phyloP scores from a whole-genome alignment of 345 rosid genomes.

The Salix exigua region DNA sequence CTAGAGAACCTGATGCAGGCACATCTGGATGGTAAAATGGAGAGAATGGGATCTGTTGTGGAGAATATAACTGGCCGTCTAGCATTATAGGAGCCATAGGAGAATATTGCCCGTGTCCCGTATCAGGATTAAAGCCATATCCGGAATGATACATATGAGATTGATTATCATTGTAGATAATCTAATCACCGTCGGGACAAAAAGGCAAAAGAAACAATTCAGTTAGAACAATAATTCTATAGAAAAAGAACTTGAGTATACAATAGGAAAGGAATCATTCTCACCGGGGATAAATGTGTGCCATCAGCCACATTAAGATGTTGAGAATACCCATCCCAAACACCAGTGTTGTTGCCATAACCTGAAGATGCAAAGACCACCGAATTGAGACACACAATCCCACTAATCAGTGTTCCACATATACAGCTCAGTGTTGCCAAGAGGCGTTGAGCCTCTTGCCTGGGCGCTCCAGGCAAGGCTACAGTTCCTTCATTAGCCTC shows the following conservation, averaged over 20 bases:
- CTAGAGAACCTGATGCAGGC: slow-evolving; percentile 43
- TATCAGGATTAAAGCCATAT: slow-evolving; percentile 49
- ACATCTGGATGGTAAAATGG: slow-evolving; percentile 40
- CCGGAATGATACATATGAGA: slow-evolving; percentile 52
- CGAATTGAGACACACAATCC: background rate
- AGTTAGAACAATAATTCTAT: background rate
- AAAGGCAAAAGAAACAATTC: background rate
- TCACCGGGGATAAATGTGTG: slow-evolving; percentile 52
- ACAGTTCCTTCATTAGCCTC: too few relatives aligned
- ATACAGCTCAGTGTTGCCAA: too few relatives aligned
- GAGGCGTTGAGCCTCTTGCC: too few relatives aligned
- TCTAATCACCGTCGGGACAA: slow-evolving; percentile 31
- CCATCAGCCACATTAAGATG: slow-evolving; percentile 46
- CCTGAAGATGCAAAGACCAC: slow-evolving; percentile 33
- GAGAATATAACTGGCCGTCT: slow-evolving; percentile 49
- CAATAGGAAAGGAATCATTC: slow-evolving; percentile 10
- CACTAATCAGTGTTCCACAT: background rate
- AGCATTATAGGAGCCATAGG: slow-evolving; percentile 50
- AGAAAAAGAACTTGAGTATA: background rate
- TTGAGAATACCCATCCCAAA: slow-evolving; percentile 51
- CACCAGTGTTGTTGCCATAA: slow-evolving; percentile 33
- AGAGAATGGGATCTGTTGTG: slow-evolving; percentile 50
- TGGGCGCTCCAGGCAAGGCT: too few relatives aligned
- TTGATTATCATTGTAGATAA: slow-evolving; percentile 51
- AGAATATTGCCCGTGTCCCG: slow-evolving; percentile 47